These are phyloP conservation scores for Dittrichia graveolens DNA, from an alignment of 129 eudicot species.

Conservation along the genomic window DNA sequence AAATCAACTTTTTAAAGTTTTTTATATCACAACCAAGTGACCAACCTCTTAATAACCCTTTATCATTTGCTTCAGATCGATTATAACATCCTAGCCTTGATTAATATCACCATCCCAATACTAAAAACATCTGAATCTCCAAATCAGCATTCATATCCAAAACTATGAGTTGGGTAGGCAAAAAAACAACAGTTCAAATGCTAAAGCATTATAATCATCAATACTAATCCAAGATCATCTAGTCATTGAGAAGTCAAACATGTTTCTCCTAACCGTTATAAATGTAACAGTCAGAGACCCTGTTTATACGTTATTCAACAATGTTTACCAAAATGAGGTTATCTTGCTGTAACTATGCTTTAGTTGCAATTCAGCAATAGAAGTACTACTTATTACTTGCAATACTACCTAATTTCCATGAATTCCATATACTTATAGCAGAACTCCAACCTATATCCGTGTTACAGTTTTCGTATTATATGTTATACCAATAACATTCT, in stretches of 20 bases:
- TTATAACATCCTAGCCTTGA: conserved; percentile 1
- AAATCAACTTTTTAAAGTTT: not conserved
- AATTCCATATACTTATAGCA: conserved; percentile 14
- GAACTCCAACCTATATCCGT: not conserved
- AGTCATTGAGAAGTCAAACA: not conserved
- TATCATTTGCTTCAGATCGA: not conserved
- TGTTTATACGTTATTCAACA: not conserved
- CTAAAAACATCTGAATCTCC: conserved; percentile 11
- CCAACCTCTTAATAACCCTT: conserved; percentile 2
- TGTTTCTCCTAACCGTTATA: conserved; percentile 1
- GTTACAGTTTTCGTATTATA: not conserved
- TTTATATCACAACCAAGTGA: not conserved
- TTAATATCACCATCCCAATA: not conserved
- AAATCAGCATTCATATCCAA: not conserved
- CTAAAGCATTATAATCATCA: not conserved
- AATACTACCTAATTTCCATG: not conserved
- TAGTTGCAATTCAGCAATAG: not conserved
- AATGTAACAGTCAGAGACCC: conserved; percentile 4
- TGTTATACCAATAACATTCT: conserved; percentile 5
- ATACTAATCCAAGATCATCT: conserved; percentile 10
- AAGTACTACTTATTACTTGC: not conserved
- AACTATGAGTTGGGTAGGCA: not conserved
- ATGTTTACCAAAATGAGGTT: not conserved
- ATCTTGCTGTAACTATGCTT: not conserved
- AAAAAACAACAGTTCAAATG: conserved; percentile 3